Percentiles rank a stretch among this genome's conserved stretches.
Conservation (phyloP, 805 yeast species). For the Ogataea nonfermentans region DNA sequence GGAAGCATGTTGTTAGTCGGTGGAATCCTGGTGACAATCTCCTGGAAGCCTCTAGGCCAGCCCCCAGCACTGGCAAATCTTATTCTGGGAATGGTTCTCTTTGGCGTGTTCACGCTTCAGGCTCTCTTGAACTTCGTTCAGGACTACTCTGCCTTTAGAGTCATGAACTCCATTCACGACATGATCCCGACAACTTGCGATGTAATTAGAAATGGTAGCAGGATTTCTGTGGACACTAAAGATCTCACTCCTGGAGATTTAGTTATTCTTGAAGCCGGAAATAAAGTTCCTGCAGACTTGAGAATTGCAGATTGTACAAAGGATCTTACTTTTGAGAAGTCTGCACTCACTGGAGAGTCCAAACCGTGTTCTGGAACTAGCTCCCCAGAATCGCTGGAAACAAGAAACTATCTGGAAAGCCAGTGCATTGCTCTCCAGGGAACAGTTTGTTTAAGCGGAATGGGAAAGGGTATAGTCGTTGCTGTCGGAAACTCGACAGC, state of each 20-base stretch:
- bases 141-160: slow-evolving; percentile 46
- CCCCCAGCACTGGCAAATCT: slow-evolving; percentile 4
- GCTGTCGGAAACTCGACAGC: slow-evolving; percentile 45
- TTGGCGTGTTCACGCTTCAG: slow-evolving; percentile 3
- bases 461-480: slow-evolving; percentile 44
- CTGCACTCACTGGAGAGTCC: slow-evolving; percentile 51
- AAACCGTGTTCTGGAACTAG: slow-evolving; percentile 36
- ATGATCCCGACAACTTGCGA: slow-evolving; percentile 36
- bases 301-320: slow-evolving; percentile 38
- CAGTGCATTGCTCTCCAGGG: slow-evolving; percentile 47
- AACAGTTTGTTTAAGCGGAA: slow-evolving; percentile 36
- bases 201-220: slow-evolving; percentile 37
- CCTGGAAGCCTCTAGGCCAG: slow-evolving; percentile 4
- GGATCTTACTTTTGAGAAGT: slow-evolving; percentile 44
- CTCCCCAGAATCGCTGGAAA: slow-evolving; percentile 1
- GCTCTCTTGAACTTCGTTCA: slow-evolving; percentile 27
- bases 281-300: slow-evolving; percentile 47
- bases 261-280: slow-evolving; percentile 37
- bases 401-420: slow-evolving; percentile 41
- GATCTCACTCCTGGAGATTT: slow-evolving; percentile 43
- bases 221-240: slow-evolving; percentile 34
- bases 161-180: slow-evolving; percentile 45
- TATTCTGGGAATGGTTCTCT: slow-evolving; percentile 4
- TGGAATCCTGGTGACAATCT: slow-evolving; percentile 5
- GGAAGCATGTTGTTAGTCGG: slow-evolving; percentile 3